A percentile compares a stretch with the other conserved stretches of the same genome.
Conservation (phyloP, 306 rosid species). For the Senna siamea region DNA sequence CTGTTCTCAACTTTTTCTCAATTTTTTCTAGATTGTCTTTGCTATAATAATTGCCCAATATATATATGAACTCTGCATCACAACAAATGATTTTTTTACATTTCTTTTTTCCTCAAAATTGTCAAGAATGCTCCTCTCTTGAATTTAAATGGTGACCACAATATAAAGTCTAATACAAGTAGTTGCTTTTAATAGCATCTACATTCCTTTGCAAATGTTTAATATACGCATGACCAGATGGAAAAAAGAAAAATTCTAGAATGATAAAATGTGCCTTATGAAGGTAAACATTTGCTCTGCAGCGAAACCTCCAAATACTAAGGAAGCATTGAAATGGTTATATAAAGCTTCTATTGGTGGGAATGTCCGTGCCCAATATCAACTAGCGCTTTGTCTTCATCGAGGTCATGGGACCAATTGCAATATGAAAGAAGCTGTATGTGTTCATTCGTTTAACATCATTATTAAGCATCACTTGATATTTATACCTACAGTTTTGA, state of each 20-base stretch:
- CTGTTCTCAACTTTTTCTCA: no score
- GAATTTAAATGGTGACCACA: not conserved
- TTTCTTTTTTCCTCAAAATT: no score
- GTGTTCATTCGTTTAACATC: slow-evolving; percentile 33
- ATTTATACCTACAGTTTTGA: not conserved
- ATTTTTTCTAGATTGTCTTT: not conserved
- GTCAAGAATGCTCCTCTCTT: not conserved
- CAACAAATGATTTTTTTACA: not conserved
- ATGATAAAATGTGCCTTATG: slow-evolving; percentile 36
- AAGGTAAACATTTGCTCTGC: slow-evolving; percentile 39
- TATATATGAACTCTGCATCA: no score
- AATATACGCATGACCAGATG: slow-evolving; percentile 6
- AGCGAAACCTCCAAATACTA: slow-evolving; percentile 76
- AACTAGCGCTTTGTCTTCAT: slow-evolving; percentile 85
- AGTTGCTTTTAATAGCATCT: slow-evolving; percentile 5
- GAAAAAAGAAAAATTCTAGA: not conserved
- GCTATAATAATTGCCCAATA: not conserved
- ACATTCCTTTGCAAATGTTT: not conserved
- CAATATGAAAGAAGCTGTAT: slow-evolving; percentile 73
- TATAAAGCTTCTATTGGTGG: slow-evolving; percentile 63
- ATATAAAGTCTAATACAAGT: not conserved
- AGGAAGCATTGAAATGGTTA: slow-evolving; percentile 77
- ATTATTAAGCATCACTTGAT: slow-evolving; percentile 1
- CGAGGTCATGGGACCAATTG: slow-evolving; percentile 53
- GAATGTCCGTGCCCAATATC: slow-evolving; percentile 83